A percentile compares a stretch with the other conserved stretches of the same genome.
Conservation (phyloP, 768 basidiomycete species). For the Grammothele lineata region DNA sequence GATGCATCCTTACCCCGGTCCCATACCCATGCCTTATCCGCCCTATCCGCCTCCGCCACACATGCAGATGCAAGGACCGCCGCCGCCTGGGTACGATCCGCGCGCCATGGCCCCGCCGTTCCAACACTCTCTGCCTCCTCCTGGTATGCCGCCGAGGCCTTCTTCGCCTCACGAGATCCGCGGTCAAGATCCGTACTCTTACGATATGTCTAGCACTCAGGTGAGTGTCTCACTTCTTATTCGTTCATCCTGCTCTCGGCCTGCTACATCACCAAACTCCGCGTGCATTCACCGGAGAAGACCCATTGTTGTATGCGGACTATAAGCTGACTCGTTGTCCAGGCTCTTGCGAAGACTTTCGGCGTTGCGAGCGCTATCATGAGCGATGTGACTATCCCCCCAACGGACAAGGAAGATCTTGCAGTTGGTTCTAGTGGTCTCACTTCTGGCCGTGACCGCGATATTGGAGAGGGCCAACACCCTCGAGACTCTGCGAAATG, state of each 20-base stretch:
- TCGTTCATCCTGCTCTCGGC: no score
- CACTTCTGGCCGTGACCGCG: conserved; percentile 63
- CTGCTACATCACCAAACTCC: no score
- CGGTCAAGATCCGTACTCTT: conserved; percentile 74
- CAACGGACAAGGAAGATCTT: conserved; percentile 64
- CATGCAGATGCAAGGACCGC: conserved; percentile 35
- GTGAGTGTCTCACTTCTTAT: conserved; percentile 32
- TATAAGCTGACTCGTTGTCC: background rate
- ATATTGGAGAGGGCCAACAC: conserved; percentile 44
- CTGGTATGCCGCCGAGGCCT: conserved; percentile 24
- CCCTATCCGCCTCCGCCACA: conserved; percentile 40
- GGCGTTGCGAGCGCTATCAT: conserved; percentile 74
- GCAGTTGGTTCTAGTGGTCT: conserved; percentile 74
- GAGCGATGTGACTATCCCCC: conserved; percentile 53
- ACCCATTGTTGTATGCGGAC: no score
- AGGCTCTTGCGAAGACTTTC: conserved; percentile 74
- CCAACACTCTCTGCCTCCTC: conserved; percentile 35
- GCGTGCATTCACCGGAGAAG: no score
- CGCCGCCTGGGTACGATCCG: conserved; percentile 42
- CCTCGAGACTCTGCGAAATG: conserved; percentile 63
- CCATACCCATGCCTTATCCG: conserved; percentile 39
- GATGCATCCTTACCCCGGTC: conserved; percentile 43
- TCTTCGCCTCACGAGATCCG: conserved; percentile 42
- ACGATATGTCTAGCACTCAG: conserved; percentile 73
- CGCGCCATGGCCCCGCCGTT: conserved; percentile 25